These are phyloP conservation scores for Houttuynia cordata DNA, from an alignment of 164 flowering plant species.

Conservation along the genomic window DNA sequence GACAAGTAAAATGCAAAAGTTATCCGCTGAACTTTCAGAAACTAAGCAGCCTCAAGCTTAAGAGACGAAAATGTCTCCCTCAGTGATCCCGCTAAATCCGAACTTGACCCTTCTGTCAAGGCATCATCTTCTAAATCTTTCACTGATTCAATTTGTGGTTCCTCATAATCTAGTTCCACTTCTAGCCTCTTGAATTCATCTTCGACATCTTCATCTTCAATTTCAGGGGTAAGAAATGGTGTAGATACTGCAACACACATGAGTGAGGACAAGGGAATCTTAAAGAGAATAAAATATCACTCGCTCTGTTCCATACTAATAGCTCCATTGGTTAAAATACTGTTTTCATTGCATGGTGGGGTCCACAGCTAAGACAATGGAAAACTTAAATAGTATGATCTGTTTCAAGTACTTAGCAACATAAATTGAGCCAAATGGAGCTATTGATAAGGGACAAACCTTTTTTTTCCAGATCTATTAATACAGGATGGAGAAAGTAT, in stretches of 20 bases:
- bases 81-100: constrained; percentile 8
- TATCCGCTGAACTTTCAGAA: background rate
- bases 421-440: too few relatives aligned
- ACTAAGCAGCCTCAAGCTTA: constrained; percentile 36
- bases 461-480: too few relatives aligned
- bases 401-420: too few relatives aligned
- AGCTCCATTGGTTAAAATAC: too few relatives aligned
- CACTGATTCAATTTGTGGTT: constrained; percentile 5
- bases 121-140: constrained; percentile 7
- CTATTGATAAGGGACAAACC: too few relatives aligned
- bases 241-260: constrained; percentile 21
- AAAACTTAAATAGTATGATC: too few relatives aligned
- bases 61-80: constrained; percentile 16
- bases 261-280: background rate
- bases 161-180: constrained; percentile 32
- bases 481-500: too few relatives aligned
- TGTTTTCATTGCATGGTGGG: too few relatives aligned
- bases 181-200: constrained; percentile 63
- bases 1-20: too few relatives aligned
- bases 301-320: too few relatives aligned
- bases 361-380: too few relatives aligned
- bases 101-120: constrained; percentile 7
- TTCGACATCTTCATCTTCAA: constrained; percentile 67
- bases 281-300: too few relatives aligned
- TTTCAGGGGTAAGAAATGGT: constrained; percentile 13